phyloP scores from a whole-genome alignment of 768 basidiomycete genomes.

The Neoboletus magnificus region DNA sequence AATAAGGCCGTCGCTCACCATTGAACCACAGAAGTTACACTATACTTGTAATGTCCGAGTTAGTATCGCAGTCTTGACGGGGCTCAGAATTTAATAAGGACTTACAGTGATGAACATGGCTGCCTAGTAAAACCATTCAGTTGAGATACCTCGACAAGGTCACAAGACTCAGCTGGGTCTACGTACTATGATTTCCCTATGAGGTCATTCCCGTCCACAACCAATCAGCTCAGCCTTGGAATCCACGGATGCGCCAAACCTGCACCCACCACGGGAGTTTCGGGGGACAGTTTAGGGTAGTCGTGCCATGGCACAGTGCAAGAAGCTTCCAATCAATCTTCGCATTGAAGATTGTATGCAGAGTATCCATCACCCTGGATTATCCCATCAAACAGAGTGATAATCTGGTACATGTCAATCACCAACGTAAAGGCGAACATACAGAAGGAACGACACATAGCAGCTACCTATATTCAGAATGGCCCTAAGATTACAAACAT shows the following conservation, averaged over 20 bases:
- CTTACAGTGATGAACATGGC: background rate
- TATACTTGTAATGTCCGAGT: background rate
- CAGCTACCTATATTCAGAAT: too few species aligned
- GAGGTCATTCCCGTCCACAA: background rate
- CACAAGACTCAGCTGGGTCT: background rate
- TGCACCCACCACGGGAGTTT: constrained; percentile 2
- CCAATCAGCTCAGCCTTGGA: background rate
- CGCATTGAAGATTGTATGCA: background rate
- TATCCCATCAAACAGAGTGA: background rate
- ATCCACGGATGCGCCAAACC: background rate
- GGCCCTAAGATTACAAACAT: too few species aligned
- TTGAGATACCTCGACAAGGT: background rate
- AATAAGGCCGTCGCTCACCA: background rate
- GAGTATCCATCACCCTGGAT: background rate
- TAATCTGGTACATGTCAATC: background rate
- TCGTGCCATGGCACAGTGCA: background rate
- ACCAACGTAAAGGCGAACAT: background rate
- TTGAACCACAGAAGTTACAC: constrained; percentile 3
- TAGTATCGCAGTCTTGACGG: background rate
- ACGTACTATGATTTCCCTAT: constrained; percentile 6
- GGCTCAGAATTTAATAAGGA: background rate
- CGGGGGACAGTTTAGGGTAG: too few species aligned
- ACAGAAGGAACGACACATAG: constrained; percentile 4
- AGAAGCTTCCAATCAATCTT: background rate
- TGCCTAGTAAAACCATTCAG: background rate